phyloP scores from a whole-genome alignment of 2,329 filamentous ascomycete genomes.

The Lojkania enalia region DNA sequence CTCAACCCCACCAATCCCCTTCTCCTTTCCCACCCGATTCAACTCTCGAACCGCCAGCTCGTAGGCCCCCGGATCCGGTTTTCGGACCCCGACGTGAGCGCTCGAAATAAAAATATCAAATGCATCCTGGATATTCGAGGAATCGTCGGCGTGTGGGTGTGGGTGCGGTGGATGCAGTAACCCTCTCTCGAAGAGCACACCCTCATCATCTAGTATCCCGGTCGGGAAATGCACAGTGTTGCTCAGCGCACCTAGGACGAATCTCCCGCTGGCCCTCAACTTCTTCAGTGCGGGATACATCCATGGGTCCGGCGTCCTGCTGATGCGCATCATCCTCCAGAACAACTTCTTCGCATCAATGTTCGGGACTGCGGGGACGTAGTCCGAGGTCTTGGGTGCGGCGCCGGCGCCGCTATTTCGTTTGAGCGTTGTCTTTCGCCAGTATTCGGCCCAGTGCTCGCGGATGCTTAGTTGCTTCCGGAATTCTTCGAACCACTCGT shows the following conservation, averaged over 20 bases:
- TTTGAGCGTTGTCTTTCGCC: conserved; percentile 32
- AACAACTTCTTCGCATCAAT: conserved; percentile 82
- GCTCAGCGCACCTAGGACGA: conserved; percentile 73
- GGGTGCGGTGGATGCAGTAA: conserved; percentile 27
- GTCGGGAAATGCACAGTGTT: conserved; percentile 88
- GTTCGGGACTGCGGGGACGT: conserved; percentile 65
- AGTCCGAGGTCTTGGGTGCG: conserved; percentile 34
- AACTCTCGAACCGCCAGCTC: conserved; percentile 69
- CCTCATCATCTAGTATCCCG: conserved; percentile 67
- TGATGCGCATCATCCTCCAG: conserved; percentile 85
- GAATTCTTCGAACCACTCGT: conserved; percentile 75
- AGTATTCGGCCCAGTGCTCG: conserved; percentile 68
- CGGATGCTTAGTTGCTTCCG: conserved; percentile 70
- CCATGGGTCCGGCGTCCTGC: conserved; percentile 74
- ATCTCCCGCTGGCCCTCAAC: conserved; percentile 55
- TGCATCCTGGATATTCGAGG: conserved; percentile 59
- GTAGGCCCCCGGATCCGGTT: conserved; percentile 85
- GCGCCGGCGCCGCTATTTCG: conserved; percentile 15
- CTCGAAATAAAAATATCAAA: conserved; percentile 91
- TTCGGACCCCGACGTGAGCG: conserved; percentile 83
- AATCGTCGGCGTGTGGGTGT: conserved; percentile 31
- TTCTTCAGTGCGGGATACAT: conserved; percentile 81
- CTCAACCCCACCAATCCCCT: conserved; percentile 57
- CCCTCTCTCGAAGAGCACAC: conserved; percentile 44
- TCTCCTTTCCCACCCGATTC: conserved; percentile 62